These are phyloP conservation scores for Hibiscus trionum DNA, from an alignment of 345 rosid genomes.

Conservation along the genomic window DNA sequence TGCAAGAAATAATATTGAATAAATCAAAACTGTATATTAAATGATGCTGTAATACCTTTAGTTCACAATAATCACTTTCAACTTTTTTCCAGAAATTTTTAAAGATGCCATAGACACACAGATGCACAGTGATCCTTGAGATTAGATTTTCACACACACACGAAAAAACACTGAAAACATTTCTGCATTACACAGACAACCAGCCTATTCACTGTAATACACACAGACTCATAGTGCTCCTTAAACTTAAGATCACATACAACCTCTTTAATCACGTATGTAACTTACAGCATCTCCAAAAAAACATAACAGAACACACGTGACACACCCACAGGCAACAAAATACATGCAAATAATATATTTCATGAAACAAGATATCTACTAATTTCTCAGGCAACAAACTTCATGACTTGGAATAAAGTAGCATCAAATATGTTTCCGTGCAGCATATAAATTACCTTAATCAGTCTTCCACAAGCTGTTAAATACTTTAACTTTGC, in stretches of 20 bases:
- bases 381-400: not conserved
- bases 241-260: not conserved
- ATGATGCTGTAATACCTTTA: not conserved
- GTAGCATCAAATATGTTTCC: conserved; percentile 16
- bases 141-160: not conserved
- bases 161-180: not conserved
- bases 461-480: conserved; percentile 65
- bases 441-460: conserved; percentile 39
- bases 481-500: conserved; percentile 74
- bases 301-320: not conserved
- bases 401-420: not conserved
- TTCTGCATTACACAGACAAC: not conserved
- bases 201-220: not conserved
- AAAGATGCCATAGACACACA: not conserved
- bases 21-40: not conserved
- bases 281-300: not conserved
- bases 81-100: conserved; percentile 16
- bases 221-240: not conserved
- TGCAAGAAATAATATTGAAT: conserved; percentile 19
- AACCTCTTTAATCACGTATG: not conserved
- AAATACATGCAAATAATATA: not conserved
- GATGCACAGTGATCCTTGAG: not conserved
- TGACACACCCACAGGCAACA: not conserved
- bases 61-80: conserved; percentile 25
- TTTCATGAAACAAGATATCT: not conserved